Base-by-base conservation (phyloP, 2,329 filamentous ascomycete genomes). In the Paraphaeosphaeria minitans region DNA sequence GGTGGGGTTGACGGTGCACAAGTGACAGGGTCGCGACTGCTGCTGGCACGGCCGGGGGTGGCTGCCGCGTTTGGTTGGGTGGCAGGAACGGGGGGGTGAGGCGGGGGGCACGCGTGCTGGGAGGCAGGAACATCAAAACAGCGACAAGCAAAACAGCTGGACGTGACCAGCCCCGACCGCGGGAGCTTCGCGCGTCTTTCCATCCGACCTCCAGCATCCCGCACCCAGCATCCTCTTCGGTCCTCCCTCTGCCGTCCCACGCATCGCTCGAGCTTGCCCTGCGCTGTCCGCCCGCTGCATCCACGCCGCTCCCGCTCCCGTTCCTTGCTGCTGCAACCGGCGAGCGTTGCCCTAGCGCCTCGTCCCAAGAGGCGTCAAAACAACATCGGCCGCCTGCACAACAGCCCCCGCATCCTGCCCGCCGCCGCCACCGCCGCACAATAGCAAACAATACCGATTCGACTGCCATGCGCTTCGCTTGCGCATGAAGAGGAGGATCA, bases 141-240 rank as follows among this genome's bases (percentile, higher is more conserved):
- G 64, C 65, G 64, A 65, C 64, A 63, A 63, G 59, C 65, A 62
- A 68, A 67, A 71, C 64, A 68, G 27, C 22, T 49, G 27, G 53
- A 59, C 57, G 57, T 59, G 57, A 58, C 43, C 29, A 54, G 51
- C 47, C 50, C 47, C 50, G 45, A 21, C 41, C 51, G 39, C 22
- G 45, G 59, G 61, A 55, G 51, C 55, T 43, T 60, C 59, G 55
- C 57, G 56, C 63, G 57, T 58, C 60, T 37, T 51, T 46, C 45
- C 50, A 43, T 46, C 48, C 56, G 9, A 24, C 46, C 16, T 21
- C 31, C 57, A 39, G n/a, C 37, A 39, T 29, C 50, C 51, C 16
- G n/a, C 37, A 39, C 19, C 50, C 51, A 37, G 7, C 52, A 3
- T 12, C 52, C n/a, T n/a, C n/a, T 24, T 27, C 43, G 27, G 14